phyloP scores from a whole-genome alignment of 1,284 basidiomycete genomes.

The Irpex lacteus region DNA sequence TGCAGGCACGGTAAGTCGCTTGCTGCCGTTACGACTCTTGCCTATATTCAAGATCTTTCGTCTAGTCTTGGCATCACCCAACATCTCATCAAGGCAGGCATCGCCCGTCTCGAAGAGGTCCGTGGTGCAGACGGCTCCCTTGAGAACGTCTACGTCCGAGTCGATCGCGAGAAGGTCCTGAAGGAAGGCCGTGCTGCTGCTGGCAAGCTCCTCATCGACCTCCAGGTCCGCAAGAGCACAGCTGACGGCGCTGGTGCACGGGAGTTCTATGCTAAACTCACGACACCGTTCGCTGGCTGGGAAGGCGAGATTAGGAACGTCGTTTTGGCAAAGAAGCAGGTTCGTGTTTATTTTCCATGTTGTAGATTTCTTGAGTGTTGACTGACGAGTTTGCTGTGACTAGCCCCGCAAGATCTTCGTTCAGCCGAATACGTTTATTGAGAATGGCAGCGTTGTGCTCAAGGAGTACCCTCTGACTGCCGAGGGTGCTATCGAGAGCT shows the following conservation, averaged over 20 bases:
- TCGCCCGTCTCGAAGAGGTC: slow-evolving; percentile 69
- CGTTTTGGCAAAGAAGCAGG: slow-evolving; percentile 77
- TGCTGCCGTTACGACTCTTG: neutral
- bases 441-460: slow-evolving; percentile 62
- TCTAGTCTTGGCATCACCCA: slow-evolving; percentile 78
- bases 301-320: slow-evolving; percentile 71
- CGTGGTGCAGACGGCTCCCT: slow-evolving; percentile 53
- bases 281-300: slow-evolving; percentile 70
- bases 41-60: neutral
- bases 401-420: slow-evolving; percentile 82
- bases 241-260: slow-evolving; percentile 77
- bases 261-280: slow-evolving; percentile 72
- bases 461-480: slow-evolving; percentile 75
- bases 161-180: slow-evolving; percentile 69
- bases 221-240: slow-evolving; percentile 81
- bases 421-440: slow-evolving; percentile 74
- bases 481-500: slow-evolving; percentile 75
- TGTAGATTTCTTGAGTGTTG: too few species aligned
- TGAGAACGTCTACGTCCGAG: slow-evolving; percentile 69
- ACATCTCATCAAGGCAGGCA: slow-evolving; percentile 68
- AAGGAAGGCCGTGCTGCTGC: slow-evolving; percentile 60
- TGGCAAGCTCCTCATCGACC: slow-evolving; percentile 70
- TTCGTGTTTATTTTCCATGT: slow-evolving; percentile 27
- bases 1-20: slow-evolving; percentile 71
- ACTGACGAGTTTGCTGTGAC: neutral